phyloP scores from a whole-genome alignment of 2,329 filamentous ascomycete species.

The Endocalyx cinctus region DNA sequence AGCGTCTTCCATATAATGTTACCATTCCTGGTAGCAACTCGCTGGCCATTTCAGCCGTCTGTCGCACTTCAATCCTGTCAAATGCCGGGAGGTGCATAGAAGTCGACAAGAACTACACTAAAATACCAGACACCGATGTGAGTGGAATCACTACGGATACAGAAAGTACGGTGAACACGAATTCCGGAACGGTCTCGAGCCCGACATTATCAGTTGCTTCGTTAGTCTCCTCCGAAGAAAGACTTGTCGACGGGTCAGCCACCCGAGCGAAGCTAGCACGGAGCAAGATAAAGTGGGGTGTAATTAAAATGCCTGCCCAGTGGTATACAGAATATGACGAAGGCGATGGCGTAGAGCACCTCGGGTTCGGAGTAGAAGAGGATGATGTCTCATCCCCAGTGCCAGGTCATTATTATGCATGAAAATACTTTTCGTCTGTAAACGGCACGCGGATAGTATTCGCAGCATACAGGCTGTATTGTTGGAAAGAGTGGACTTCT shows the following conservation, averaged over 20 bases:
- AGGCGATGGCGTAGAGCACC: slow-evolving; percentile 10
- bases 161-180: too few species aligned
- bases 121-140: too few species aligned
- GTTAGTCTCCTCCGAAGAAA: too few species aligned
- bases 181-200: too few species aligned
- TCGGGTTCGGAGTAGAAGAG: slow-evolving; percentile 16
- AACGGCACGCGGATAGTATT: too few species aligned
- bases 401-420: slow-evolving; percentile 13
- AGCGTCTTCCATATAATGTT: slow-evolving; percentile 10
- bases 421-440: too few species aligned
- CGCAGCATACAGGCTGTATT: too few species aligned
- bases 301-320: slow-evolving; percentile 14
- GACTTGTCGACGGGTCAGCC: too few species aligned
- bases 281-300: slow-evolving; percentile 17
- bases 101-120: slow-evolving; percentile 2
- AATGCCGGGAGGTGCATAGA: slow-evolving; percentile 2
- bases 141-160: too few species aligned
- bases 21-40: slow-evolving; percentile 15
- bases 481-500: too few species aligned
- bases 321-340: slow-evolving; percentile 11
- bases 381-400: slow-evolving; percentile 12
- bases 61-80: slow-evolving; percentile 9
- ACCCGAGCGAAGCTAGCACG: slow-evolving; percentile 12
- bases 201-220: too few species aligned
- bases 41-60: slow-evolving; percentile 15